These are phyloP conservation scores for Fusarium sp. DNA, from an alignment of 2,329 filamentous ascomycete species.

Conservation along the genomic window DNA sequence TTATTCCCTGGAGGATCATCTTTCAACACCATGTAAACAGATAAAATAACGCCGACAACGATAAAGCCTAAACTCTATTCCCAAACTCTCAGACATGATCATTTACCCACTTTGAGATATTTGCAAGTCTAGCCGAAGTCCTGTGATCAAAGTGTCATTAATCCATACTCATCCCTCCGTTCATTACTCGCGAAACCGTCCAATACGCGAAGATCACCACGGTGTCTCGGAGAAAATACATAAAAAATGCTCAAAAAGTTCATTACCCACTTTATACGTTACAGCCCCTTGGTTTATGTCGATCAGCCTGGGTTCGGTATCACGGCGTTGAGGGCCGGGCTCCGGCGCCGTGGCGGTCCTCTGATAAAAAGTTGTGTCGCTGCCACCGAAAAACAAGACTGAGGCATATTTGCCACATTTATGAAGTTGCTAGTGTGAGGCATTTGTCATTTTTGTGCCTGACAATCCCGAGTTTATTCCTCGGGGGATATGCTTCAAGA, in stretches of 20 bases:
- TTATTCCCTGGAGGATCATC: background rate
- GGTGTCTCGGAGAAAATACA: background rate
- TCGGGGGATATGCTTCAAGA: background rate
- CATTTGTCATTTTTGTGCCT: background rate
- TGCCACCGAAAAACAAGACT: background rate
- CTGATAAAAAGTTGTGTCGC: background rate
- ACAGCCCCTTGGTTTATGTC: background rate
- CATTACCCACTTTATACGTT: no score
- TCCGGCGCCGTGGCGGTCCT: background rate
- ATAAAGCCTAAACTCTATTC: background rate
- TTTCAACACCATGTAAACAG: background rate
- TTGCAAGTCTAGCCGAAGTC: background rate
- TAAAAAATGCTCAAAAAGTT: no score
- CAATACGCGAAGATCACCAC: background rate
- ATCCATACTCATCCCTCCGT: background rate
- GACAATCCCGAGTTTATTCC: background rate
- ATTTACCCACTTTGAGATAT: background rate
- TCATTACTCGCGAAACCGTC: background rate
- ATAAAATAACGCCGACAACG: background rate
- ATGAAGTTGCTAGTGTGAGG: background rate
- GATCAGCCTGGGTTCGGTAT: constrained; percentile 27
- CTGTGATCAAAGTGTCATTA: background rate
- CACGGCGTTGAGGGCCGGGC: constrained; percentile 5
- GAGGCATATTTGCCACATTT: background rate
- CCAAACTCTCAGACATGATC: background rate